Percentiles rank a stretch among this genome's conserved stretches.
These are phyloP conservation scores for Cordyceps javanica DNA, from an alignment of 2,329 filamentous ascomycete species.

Conservation along the genomic window DNA sequence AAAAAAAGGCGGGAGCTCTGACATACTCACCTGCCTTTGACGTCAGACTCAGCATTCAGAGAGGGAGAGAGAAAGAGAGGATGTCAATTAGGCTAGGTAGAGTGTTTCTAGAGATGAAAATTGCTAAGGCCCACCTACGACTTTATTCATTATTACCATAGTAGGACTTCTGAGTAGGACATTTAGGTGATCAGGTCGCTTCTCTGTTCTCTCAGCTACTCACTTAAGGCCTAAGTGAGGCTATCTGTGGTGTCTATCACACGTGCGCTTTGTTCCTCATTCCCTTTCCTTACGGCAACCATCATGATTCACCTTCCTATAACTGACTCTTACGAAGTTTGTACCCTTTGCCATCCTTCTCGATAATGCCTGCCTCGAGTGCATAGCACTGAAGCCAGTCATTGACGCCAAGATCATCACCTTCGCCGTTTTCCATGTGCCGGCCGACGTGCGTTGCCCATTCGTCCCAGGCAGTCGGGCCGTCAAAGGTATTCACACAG, in stretches of 20 bases:
- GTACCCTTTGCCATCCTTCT: constrained; percentile 34
- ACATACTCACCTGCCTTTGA: too few relatives aligned
- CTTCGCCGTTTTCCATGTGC: constrained; percentile 75
- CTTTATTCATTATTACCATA: not conserved
- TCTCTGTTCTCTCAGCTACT: not conserved
- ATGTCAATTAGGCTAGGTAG: not conserved
- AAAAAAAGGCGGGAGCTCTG: too few relatives aligned
- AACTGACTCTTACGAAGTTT: not conserved
- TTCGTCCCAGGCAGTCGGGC: constrained; percentile 73
- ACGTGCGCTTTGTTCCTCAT: not conserved
- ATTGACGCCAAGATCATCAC: constrained; percentile 50
- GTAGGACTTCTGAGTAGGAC: not conserved
- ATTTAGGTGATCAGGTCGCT: not conserved
- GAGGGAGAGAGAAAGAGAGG: not conserved
- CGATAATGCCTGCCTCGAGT: constrained; percentile 57
- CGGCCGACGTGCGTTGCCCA: constrained; percentile 88
- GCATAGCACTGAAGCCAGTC: constrained; percentile 54
- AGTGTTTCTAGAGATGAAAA: not conserved
- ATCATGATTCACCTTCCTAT: not conserved
- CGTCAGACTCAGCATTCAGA: too few relatives aligned
- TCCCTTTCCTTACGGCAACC: not conserved
- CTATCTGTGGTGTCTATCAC: not conserved
- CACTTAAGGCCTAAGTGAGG: not conserved
- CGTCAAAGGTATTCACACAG: constrained; percentile 66
- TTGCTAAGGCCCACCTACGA: not conserved